A percentile compares a stretch with the other conserved stretches of the same genome.
These are phyloP conservation scores for Colletotrichum ledebouriae DNA, from an alignment of 2,329 filamentous ascomycete species.

Conservation along the genomic window DNA sequence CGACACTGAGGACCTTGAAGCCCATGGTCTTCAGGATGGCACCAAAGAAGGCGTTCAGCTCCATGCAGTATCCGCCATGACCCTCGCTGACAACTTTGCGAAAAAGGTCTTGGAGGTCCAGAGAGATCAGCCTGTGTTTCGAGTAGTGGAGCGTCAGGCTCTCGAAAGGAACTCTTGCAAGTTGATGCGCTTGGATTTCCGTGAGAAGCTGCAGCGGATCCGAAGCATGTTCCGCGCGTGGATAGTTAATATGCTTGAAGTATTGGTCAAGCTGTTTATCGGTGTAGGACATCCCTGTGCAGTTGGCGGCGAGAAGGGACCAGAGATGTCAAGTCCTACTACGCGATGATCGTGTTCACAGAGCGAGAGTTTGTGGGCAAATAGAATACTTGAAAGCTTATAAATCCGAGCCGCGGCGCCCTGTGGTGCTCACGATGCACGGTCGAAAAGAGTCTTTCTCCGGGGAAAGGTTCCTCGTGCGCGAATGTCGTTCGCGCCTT, in stretches of 20 bases:
- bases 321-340: too few relatives aligned
- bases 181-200: conserved; percentile 55
- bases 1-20: conserved; percentile 63
- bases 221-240: conserved; percentile 42
- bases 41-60: conserved; percentile 61
- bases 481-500: conserved; percentile 23
- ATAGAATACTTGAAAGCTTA: conserved; percentile 9
- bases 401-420: not conserved
- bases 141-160: conserved; percentile 67
- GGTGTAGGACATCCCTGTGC: conserved; percentile 42
- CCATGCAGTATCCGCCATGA: conserved; percentile 69
- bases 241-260: conserved; percentile 49
- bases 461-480: not conserved
- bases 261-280: conserved; percentile 49
- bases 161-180: conserved; percentile 67
- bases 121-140: conserved; percentile 50
- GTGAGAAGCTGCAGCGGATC: conserved; percentile 50
- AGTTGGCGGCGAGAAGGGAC: not conserved
- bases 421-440: conserved; percentile 2
- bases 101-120: conserved; percentile 58
- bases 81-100: conserved; percentile 59
- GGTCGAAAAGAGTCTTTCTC: not conserved
- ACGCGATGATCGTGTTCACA: too few relatives aligned
- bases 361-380: not conserved
- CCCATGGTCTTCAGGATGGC: conserved; percentile 62